phyloP scores from a whole-genome alignment of 1,284 basidiomycete genomes.

The Wallemia mellicola region DNA sequence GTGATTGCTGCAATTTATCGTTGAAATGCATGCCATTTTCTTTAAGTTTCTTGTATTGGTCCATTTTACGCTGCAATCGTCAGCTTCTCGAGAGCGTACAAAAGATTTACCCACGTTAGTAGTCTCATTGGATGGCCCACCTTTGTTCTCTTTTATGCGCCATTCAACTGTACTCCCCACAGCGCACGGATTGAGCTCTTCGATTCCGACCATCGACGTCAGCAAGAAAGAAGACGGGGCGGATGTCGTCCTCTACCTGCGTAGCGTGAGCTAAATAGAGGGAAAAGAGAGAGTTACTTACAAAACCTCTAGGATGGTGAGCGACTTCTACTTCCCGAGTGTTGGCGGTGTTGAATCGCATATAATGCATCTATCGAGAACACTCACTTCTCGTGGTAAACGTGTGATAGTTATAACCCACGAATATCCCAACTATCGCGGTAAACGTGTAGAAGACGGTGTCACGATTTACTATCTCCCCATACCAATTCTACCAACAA shows the following conservation, averaged over 20 bases:
- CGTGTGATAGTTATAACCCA: not conserved
- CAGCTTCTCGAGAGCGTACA: not conserved
- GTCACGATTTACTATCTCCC: slow-evolving; percentile 91
- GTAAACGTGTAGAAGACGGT: slow-evolving; percentile 17
- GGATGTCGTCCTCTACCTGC: no score
- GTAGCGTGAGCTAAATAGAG: not conserved
- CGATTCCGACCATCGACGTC: not conserved
- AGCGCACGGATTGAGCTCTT: not conserved
- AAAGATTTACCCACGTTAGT: not conserved
- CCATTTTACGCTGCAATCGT: slow-evolving; percentile 32
- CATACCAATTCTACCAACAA: slow-evolving; percentile 44
- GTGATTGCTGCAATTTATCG: slow-evolving; percentile 59
- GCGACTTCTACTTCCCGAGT: slow-evolving; percentile 84
- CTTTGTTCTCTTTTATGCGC: not conserved
- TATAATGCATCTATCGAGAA: slow-evolving; percentile 71
- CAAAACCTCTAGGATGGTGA: slow-evolving; percentile 42
- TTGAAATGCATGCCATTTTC: slow-evolving; percentile 61
- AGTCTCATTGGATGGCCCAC: not conserved
- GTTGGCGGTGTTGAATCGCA: slow-evolving; percentile 93
- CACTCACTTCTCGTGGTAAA: slow-evolving; percentile 38
- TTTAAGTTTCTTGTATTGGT: slow-evolving; percentile 43
- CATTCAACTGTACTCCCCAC: not conserved
- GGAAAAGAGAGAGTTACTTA: no score
- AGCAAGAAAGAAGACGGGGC: not conserved
- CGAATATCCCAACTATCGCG: slow-evolving; percentile 1